These are phyloP conservation scores for Boletales sp. DNA, from an alignment of 768 basidiomycete genomes.

Conservation along the genomic window DNA sequence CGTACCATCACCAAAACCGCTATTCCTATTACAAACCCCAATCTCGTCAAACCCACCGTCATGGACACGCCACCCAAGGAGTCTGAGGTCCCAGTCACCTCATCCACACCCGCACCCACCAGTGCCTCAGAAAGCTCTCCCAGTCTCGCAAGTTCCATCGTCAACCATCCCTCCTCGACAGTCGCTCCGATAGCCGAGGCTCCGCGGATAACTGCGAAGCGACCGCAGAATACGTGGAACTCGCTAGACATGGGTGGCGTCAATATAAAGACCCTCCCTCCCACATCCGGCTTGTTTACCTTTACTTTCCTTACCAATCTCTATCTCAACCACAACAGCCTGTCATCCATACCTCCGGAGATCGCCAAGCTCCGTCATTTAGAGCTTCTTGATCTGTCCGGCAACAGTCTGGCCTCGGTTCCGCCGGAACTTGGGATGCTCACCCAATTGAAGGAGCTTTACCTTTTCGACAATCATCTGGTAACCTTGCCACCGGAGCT, in stretches of 20 bases:
- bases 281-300: conserved; percentile 67
- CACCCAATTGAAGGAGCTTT: conserved; percentile 84
- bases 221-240: conserved; percentile 79
- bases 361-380: conserved; percentile 83
- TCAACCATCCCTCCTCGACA: conserved; percentile 71
- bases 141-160: conserved; percentile 28
- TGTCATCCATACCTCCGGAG: conserved; percentile 74
- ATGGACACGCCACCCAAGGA: conserved; percentile 28
- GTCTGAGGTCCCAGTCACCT: conserved; percentile 26
- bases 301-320: conserved; percentile 94
- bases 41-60: conserved; percentile 50
- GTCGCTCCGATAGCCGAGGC: conserved; percentile 69
- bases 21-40: conserved; percentile 91
- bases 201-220: conserved; percentile 61
- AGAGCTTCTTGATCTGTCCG: conserved; percentile 87
- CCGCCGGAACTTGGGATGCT: conserved; percentile 91
- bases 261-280: conserved; percentile 85
- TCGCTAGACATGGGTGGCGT: conserved; percentile 97
- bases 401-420: conserved; percentile 73
- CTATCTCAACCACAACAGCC: conserved; percentile 93
- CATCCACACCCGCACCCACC: conserved; percentile 29
- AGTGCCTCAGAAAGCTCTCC: conserved; percentile 35
- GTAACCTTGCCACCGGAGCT: conserved; percentile 80
- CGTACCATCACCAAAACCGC: conserved; percentile 83
- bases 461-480: conserved; percentile 95